Evolutionary conservation across 805 yeast species (phyloP).

Genomic region (Starmerella cellae): DNA sequence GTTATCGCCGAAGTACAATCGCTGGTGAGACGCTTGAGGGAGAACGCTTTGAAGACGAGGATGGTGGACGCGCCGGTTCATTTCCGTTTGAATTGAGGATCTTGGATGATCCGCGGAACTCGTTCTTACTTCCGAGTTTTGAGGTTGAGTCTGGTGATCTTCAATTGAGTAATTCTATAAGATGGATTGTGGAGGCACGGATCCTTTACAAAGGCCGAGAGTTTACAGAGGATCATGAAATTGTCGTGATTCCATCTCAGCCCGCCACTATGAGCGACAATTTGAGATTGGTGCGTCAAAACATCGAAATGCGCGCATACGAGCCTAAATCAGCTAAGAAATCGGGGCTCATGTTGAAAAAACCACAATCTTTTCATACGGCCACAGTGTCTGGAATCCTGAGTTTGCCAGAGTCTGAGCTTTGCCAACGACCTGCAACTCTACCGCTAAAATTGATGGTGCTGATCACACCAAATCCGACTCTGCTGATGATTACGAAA

Average conservation of each 20-base stretch:
- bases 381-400: conserved; percentile 4
- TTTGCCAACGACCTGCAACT: conserved; percentile 5
- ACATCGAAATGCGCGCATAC: neutral
- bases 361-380: neutral
- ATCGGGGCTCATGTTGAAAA: neutral
- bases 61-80: neutral
- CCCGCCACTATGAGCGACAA: neutral
- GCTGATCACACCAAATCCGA: conserved; percentile 4
- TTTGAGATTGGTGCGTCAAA: neutral
- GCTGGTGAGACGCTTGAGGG: conserved; percentile 13
- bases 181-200: conserved; percentile 9
- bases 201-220: conserved; percentile 3
- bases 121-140: conserved; percentile 12
- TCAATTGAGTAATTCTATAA: conserved; percentile 2
- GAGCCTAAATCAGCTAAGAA: neutral
- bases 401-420: conserved; percentile 4
- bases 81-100: conserved; percentile 12
- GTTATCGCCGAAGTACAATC: conserved; percentile 5
- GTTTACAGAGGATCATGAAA: conserved; percentile 1
- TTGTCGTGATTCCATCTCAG: conserved; percentile 10
- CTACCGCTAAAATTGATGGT: conserved; percentile 6
- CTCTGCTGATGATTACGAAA: conserved; percentile 1
- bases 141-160: conserved; percentile 3
- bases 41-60: neutral
- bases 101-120: conserved; percentile 9